Conservation (phyloP, 441 rosid genomes). For the Mallotus repandus region DNA sequence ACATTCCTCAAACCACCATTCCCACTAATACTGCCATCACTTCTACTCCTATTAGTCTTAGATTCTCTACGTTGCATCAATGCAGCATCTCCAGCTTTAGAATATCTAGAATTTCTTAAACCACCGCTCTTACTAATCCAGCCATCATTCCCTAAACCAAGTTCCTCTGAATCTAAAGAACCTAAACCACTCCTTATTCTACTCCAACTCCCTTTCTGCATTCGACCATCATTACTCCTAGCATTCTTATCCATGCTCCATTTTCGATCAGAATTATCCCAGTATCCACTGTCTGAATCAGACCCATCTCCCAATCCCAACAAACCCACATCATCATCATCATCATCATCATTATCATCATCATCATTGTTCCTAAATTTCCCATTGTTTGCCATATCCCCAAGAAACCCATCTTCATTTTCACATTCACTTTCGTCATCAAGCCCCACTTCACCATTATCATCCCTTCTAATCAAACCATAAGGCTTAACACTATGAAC, state of each 20-base stretch:
- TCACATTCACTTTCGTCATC: neutral
- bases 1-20: neutral
- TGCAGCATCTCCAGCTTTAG: conserved; percentile 22
- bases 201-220: conserved; percentile 28
- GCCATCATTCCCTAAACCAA: too few relatives aligned
- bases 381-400: neutral
- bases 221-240: conserved; percentile 21
- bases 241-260: neutral
- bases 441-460: conserved; percentile 7
- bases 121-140: too few relatives aligned
- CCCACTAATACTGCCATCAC: neutral
- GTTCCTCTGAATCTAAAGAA: conserved; percentile 20
- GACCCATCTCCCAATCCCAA: neutral
- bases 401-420: neutral
- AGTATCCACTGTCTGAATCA: conserved; percentile 12
- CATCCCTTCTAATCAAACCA: conserved; percentile 21
- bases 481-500: conserved; percentile 75
- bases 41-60: conserved; percentile 4
- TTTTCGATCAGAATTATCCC: neutral
- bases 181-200: conserved; percentile 13
- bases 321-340: neutral
- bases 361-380: too few relatives aligned
- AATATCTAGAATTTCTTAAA: too few relatives aligned
- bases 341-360: neutral
- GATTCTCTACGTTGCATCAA: conserved; percentile 3